Evolutionary conservation across 257 asterid species (phyloP).

Genomic region (Solanum infundibuliforme): DNA sequence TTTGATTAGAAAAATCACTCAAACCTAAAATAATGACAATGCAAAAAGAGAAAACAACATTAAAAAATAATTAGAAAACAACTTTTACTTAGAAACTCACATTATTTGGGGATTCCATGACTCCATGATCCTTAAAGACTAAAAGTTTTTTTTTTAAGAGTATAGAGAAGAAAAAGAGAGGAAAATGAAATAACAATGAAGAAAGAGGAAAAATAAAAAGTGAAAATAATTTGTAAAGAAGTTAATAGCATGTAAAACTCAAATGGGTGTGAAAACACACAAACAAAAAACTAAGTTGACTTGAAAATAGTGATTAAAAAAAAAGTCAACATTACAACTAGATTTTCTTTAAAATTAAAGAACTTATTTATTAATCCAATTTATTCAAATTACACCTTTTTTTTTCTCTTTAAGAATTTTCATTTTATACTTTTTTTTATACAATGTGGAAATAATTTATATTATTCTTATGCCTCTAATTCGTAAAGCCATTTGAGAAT

Average conservation of each 20-base stretch:
- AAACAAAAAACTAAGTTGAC: not conserved
- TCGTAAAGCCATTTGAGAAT: not conserved
- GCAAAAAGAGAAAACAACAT: not conserved
- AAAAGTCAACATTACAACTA: not conserved
- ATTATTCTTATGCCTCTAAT: not conserved
- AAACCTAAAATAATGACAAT: not conserved
- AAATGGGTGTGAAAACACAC: not conserved
- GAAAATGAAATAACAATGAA: not conserved
- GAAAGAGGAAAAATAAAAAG: not conserved
- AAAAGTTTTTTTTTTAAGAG: not conserved
- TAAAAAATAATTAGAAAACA: not conserved
- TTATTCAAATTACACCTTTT: not conserved
- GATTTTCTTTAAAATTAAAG: not conserved
- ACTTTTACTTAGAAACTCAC: not conserved
- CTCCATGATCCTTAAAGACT: not conserved
- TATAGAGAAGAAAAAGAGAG: not conserved
- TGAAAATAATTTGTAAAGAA: not conserved
- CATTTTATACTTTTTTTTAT: not conserved
- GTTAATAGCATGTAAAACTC: not conserved
- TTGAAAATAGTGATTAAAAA: not conserved
- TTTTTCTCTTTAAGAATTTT: not conserved
- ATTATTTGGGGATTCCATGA: slow-evolving; percentile 1
- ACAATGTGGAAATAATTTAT: not conserved
- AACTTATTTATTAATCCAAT: not conserved
- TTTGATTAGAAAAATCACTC: not conserved